Percentiles rank a stretch among this genome's conserved stretches.
Conservation (phyloP, 1,284 basidiomycete species). For the Serendipita sp. region DNA sequence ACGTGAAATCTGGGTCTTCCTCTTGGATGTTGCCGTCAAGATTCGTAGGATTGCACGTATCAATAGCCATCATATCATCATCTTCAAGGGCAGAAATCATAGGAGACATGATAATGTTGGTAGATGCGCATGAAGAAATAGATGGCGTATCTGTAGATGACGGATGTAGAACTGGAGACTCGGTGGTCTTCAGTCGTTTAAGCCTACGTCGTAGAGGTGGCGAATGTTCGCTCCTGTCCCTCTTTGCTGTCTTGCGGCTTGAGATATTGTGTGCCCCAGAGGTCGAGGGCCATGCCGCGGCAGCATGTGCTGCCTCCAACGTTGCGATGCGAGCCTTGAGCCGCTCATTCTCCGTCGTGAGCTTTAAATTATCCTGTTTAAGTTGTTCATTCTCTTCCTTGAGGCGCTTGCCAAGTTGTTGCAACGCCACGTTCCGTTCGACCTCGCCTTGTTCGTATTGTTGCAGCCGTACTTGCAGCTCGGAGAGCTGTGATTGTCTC, state of each 20-base stretch:
- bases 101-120: background rate
- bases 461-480: conserved; percentile 74
- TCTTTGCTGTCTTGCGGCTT: conserved; percentile 4
- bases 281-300: background rate
- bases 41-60: background rate
- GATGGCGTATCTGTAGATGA: background rate
- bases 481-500: conserved; percentile 80
- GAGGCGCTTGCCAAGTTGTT: conserved; percentile 70
- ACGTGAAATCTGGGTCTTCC: background rate
- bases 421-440: conserved; percentile 74
- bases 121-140: background rate
- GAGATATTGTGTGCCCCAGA: background rate
- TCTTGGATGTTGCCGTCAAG: background rate
- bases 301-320: background rate
- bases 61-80: background rate
- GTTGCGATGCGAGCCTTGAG: conserved; percentile 16
- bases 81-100: background rate
- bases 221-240: background rate
- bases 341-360: conserved; percentile 45
- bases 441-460: conserved; percentile 83
- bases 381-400: conserved; percentile 77
- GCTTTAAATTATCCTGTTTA: conserved; percentile 43
- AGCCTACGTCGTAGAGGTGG: background rate
- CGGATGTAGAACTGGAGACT: background rate
- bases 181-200: background rate